These are phyloP conservation scores for Phytophthora parvispora DNA, from an alignment of 352 stramenopile species.

Conservation along the genomic window DNA sequence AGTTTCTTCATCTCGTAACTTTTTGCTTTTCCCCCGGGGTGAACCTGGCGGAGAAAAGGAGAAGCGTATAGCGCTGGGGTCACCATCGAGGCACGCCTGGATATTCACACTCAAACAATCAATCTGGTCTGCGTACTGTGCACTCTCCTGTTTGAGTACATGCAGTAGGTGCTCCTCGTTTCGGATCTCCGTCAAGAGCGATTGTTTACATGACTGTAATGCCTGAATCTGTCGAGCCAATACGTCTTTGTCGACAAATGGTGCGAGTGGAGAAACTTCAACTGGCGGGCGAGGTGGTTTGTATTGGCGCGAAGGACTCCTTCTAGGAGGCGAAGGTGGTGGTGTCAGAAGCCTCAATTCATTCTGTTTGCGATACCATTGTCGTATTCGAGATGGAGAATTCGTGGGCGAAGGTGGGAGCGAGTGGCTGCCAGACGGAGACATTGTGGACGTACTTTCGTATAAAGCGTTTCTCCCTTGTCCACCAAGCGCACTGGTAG, in stretches of 20 bases:
- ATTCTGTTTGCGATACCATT: slow-evolving; percentile 47
- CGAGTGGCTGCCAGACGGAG: slow-evolving; percentile 20
- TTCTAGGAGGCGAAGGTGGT: slow-evolving; percentile 27
- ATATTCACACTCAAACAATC: slow-evolving; percentile 64
- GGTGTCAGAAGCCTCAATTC: slow-evolving; percentile 25
- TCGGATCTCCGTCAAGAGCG: slow-evolving; percentile 64
- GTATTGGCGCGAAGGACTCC: not conserved
- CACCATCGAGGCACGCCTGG: slow-evolving; percentile 46
- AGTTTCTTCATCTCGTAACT: slow-evolving; percentile 53
- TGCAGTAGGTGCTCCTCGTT: slow-evolving; percentile 76
- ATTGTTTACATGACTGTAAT: slow-evolving; percentile 76
- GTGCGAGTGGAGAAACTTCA: slow-evolving; percentile 28
- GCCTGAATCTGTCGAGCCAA: slow-evolving; percentile 65
- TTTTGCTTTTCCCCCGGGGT: slow-evolving; percentile 33
- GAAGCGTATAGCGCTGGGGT: slow-evolving; percentile 29
- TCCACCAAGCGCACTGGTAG: slow-evolving; percentile 27
- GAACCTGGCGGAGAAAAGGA: slow-evolving; percentile 30
- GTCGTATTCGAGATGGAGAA: slow-evolving; percentile 30
- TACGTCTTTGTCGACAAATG: slow-evolving; percentile 51
- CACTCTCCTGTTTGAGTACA: slow-evolving; percentile 59
- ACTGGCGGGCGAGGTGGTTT: slow-evolving; percentile 6
- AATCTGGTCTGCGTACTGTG: slow-evolving; percentile 57
- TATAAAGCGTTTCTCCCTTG: not conserved
- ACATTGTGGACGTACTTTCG: not conserved
- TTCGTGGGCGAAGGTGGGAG: slow-evolving; percentile 28